Percentiles rank a stretch among this genome's conserved stretches.
Evolutionary conservation across 2,329 filamentous ascomycete genomes (phyloP).

Genomic region (Colletotrichum liaoningense): DNA sequence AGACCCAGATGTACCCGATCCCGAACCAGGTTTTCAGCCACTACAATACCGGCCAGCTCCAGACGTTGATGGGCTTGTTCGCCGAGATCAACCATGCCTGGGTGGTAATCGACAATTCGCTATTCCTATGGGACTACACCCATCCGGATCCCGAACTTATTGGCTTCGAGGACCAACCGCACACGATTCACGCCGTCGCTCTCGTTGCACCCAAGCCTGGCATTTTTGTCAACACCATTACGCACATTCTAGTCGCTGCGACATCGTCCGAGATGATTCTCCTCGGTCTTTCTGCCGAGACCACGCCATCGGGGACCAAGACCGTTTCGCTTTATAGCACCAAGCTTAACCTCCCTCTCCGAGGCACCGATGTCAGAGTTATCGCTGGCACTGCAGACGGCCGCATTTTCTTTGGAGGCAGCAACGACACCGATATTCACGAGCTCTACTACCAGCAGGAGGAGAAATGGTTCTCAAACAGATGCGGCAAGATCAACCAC

Average conservation of each 20-base stretch:
- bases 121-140: conserved; percentile 99
- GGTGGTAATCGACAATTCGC: conserved; percentile 93
- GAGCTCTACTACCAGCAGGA: conserved; percentile 97
- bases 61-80: conserved; percentile 95
- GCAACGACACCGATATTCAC: conserved; percentile 85
- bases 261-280: conserved; percentile 87
- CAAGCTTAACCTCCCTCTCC: conserved; percentile 82
- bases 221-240: conserved; percentile 89
- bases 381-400: conserved; percentile 87
- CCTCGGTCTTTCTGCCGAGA: conserved; percentile 81
- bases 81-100: conserved; percentile 95
- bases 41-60: conserved; percentile 87
- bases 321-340: conserved; percentile 88
- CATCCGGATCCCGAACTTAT: conserved; percentile 90
- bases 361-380: conserved; percentile 79
- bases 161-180: conserved; percentile 88
- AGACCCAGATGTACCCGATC: conserved; percentile 86
- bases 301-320: conserved; percentile 76
- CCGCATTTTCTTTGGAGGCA: conserved; percentile 92
- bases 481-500: conserved; percentile 90
- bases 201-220: conserved; percentile 85
- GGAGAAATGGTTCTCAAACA: conserved; percentile 94
- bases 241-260: conserved; percentile 88
- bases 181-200: conserved; percentile 91
- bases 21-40: conserved; percentile 93